Evolutionary conservation across 306 rosid species (phyloP).

Genomic region (Trifolium repens): DNA sequence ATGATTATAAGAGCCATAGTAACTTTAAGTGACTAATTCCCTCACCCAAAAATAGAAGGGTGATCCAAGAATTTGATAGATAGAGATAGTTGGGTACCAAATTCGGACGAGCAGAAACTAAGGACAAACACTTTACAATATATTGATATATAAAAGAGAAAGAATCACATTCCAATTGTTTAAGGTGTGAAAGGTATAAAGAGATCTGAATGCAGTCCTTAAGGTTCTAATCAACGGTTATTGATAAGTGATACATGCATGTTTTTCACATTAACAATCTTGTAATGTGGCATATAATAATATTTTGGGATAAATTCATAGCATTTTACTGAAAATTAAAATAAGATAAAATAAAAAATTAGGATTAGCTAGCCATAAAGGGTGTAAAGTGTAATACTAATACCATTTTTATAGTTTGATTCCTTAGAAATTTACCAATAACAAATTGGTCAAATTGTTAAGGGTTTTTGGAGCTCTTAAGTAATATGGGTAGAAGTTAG

Average conservation of each 20-base stretch:
- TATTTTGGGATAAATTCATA: not conserved
- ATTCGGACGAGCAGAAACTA: conserved; percentile 43
- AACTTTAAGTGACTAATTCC: not conserved
- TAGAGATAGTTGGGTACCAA: conserved; percentile 44
- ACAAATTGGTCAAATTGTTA: too few relatives aligned
- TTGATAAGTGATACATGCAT: not conserved
- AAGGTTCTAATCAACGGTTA: not conserved
- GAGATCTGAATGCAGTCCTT: not conserved
- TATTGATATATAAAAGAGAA: conserved; percentile 2
- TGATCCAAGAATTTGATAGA: conserved; percentile 40
- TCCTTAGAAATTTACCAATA: too few relatives aligned
- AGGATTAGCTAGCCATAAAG: not conserved
- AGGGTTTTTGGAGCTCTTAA: too few relatives aligned
- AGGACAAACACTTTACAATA: conserved; percentile 38
- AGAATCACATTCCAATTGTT: conserved; percentile 46
- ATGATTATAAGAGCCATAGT: conserved; percentile 20
- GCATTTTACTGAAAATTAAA: not conserved
- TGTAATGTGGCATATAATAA: not conserved
- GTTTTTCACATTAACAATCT: conserved; percentile 27
- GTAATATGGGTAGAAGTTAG: too few relatives aligned
- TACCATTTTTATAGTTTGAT: too few relatives aligned
- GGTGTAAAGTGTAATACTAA: too few relatives aligned
- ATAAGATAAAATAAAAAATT: not conserved
- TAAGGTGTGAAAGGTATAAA: conserved; percentile 40
- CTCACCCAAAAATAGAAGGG: conserved; percentile 40